Conservation (phyloP, 2,329 filamentous ascomycete genomes). For the Boeremia exigua region DNA sequence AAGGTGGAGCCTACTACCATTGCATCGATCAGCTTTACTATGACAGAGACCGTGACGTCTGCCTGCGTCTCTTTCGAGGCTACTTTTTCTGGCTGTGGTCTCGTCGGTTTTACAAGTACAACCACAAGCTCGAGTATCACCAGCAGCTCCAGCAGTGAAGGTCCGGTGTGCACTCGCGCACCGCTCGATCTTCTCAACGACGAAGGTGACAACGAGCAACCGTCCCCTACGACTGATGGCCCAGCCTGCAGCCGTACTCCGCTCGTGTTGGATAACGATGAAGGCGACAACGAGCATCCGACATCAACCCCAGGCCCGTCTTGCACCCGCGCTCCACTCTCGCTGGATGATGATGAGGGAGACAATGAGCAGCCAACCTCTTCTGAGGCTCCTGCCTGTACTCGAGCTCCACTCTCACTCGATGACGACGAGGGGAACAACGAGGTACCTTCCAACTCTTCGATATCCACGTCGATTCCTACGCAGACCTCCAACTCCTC, state of each 20-base stretch:
- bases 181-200: constrained; percentile 36
- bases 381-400: constrained; percentile 24
- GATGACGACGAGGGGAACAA: constrained; percentile 38
- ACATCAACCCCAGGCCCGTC: not conserved
- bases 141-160: constrained; percentile 10
- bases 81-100: constrained; percentile 25
- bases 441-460: constrained; percentile 1
- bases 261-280: constrained; percentile 36
- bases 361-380: constrained; percentile 22
- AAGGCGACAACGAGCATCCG: constrained; percentile 31
- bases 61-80: constrained; percentile 24
- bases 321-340: constrained; percentile 31
- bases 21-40: constrained; percentile 10
- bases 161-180: constrained; percentile 24
- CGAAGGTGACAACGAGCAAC: constrained; percentile 33
- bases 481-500: not conserved
- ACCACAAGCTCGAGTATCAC: constrained; percentile 15
- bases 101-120: constrained; percentile 13
- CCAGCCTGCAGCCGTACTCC: constrained; percentile 28
- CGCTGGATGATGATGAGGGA: constrained; percentile 40
- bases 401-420: constrained; percentile 26
- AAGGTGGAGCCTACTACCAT: constrained; percentile 14
- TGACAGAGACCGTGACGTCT: constrained; percentile 22
- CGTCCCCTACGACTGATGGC: not conserved
- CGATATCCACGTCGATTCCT: not conserved